Evolutionary conservation across 352 stramenopile genomes (phyloP).

Genomic region (Peronospora belbahrii): DNA sequence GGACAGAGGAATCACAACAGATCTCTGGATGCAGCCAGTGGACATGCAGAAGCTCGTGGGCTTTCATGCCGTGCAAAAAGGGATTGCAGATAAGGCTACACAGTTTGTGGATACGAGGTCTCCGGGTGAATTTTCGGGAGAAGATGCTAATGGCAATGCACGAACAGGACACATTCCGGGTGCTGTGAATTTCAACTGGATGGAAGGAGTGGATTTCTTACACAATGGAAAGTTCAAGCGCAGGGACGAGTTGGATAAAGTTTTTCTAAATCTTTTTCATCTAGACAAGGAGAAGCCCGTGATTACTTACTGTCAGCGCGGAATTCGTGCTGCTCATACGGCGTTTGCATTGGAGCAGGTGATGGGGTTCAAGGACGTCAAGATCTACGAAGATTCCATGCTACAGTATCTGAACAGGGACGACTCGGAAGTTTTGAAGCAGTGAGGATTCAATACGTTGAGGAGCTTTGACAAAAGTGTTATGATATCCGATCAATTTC

Average conservation of each 20-base stretch:
- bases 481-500: too few relatives aligned
- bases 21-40: conserved; percentile 11
- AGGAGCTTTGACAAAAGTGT: too few relatives aligned
- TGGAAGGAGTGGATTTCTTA: conserved; percentile 39
- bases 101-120: conserved; percentile 34
- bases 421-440: conserved; percentile 43
- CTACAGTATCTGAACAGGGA: conserved; percentile 68
- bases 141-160: conserved; percentile 25
- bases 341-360: conserved; percentile 68
- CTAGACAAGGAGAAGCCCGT: conserved; percentile 44
- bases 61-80: conserved; percentile 24
- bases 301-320: conserved; percentile 70
- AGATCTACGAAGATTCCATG: conserved; percentile 72
- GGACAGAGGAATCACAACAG: neutral
- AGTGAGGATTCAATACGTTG: conserved; percentile 1
- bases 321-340: conserved; percentile 57
- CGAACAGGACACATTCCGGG: conserved; percentile 50
- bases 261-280: conserved; percentile 30
- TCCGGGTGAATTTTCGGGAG: conserved; percentile 24
- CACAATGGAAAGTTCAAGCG: conserved; percentile 53
- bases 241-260: conserved; percentile 42
- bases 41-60: conserved; percentile 21
- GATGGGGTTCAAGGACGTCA: conserved; percentile 25
- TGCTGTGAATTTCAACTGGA: conserved; percentile 71
- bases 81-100: conserved; percentile 17